phyloP scores from a whole-genome alignment of 768 basidiomycete species.

The Mycena vulgaris region DNA sequence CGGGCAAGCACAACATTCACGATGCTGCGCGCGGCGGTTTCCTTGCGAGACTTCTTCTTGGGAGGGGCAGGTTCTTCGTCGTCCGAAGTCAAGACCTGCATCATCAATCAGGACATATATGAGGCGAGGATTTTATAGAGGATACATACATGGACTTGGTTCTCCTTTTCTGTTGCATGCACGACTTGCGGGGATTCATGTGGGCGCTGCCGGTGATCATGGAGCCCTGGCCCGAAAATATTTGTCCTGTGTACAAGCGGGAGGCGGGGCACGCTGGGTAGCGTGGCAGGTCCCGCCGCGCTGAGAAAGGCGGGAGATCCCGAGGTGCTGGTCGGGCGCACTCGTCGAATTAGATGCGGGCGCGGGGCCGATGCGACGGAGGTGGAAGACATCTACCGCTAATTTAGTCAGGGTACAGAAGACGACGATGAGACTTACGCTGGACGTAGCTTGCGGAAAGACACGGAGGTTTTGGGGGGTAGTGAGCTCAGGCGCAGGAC shows the following conservation, averaged over 20 bases:
- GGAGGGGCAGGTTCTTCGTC: background rate
- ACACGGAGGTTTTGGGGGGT: conserved; percentile 5
- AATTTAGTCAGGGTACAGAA: background rate
- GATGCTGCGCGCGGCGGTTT: conserved; percentile 17
- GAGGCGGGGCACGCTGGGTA: background rate
- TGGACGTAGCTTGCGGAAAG: background rate
- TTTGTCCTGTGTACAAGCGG: background rate
- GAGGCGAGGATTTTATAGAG: background rate
- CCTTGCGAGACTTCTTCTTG: conserved; percentile 17
- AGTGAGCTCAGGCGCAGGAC: background rate
- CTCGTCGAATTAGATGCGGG: background rate
- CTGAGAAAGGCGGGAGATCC: background rate
- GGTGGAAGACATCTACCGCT: conserved; percentile 5
- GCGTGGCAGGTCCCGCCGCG: background rate
- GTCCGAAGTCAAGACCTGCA: background rate
- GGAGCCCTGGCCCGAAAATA: conserved; percentile 9
- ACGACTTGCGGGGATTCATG: background rate
- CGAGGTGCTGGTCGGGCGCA: background rate
- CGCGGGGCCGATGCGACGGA: background rate
- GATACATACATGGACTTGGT: background rate
- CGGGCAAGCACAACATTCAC: background rate
- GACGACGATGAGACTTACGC: background rate
- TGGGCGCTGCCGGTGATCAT: conserved; percentile 15
- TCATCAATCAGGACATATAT: background rate
- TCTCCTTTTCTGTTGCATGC: background rate